A percentile compares a stretch with the other conserved stretches of the same genome.
Conservation (phyloP, 805 yeast species). For the Ogataea nonfermentans region DNA sequence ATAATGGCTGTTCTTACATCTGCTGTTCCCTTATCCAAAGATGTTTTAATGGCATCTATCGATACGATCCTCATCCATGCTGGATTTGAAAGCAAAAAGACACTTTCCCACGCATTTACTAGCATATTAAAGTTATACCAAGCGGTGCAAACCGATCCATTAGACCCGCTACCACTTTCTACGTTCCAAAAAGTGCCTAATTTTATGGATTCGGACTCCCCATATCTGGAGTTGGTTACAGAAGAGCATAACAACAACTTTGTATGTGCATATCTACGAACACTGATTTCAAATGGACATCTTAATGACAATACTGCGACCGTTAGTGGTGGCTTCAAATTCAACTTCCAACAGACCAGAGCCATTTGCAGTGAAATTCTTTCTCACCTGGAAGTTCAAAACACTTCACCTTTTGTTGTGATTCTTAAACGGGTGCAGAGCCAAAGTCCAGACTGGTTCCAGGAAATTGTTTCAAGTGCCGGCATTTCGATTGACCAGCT, state of each 20-base stretch:
- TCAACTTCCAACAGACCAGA: constrained; percentile 24
- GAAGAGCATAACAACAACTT: constrained; percentile 26
- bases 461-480: constrained; percentile 37
- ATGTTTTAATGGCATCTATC: constrained; percentile 58
- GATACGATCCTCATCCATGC: constrained; percentile 48
- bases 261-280: constrained; percentile 29
- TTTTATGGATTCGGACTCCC: constrained; percentile 20
- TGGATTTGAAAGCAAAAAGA: constrained; percentile 21
- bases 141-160: constrained; percentile 37
- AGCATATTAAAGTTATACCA: constrained; percentile 50
- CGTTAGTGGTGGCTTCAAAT: constrained; percentile 12
- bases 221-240: constrained; percentile 19
- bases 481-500: constrained; percentile 42
- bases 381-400: constrained; percentile 12
- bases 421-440: constrained; percentile 39
- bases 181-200: constrained; percentile 25
- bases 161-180: constrained; percentile 28
- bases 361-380: constrained; percentile 25
- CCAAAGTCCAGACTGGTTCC: constrained; percentile 38
- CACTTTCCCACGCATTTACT: constrained; percentile 40
- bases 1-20: constrained; percentile 74
- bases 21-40: constrained; percentile 61
- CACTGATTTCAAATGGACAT: constrained; percentile 20
- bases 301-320: constrained; percentile 14
- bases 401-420: constrained; percentile 28